Percentiles rank a stretch among this genome's conserved stretches.
Conservation (phyloP, 352 stramenopile genomes). For the Pythium rishiriense region DNA sequence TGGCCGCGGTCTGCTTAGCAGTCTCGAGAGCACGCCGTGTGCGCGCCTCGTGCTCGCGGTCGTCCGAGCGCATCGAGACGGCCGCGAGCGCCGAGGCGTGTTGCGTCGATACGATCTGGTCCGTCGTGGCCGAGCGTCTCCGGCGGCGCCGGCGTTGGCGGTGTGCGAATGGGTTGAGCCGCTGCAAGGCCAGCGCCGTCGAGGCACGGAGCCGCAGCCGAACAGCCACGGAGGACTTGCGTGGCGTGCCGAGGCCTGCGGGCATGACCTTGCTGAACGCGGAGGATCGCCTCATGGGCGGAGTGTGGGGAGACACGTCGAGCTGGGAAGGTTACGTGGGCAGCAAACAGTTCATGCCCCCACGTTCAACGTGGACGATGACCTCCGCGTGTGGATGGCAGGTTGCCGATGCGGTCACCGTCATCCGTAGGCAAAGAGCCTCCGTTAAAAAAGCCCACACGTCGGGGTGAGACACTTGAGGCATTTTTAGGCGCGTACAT, state of each 20-base stretch:
- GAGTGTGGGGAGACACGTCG: conserved; percentile 16
- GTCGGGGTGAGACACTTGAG: too few species aligned
- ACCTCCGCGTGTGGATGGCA: too few species aligned
- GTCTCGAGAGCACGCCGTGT: background rate
- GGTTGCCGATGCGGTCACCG: too few species aligned
- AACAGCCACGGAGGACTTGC: background rate
- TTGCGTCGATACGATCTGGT: conserved; percentile 5
- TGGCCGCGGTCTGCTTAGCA: background rate
- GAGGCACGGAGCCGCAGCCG: background rate
- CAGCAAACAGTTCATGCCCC: too few species aligned
- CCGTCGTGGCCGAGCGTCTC: conserved; percentile 14
- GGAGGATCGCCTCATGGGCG: background rate
- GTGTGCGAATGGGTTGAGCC: conserved; percentile 1
- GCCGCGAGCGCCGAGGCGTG: background rate
- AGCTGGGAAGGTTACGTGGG: too few species aligned
- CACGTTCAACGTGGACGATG: too few species aligned
- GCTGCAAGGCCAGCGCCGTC: background rate
- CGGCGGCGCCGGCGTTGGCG: conserved; percentile 6
- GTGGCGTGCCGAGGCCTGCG: background rate
- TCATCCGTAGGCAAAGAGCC: too few species aligned
- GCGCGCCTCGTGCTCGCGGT: background rate
- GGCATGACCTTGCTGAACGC: conserved; percentile 5
- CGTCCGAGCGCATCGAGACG: conserved; percentile 1
- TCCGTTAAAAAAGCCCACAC: too few species aligned
- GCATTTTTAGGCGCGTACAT: too few species aligned